phyloP scores from a whole-genome alignment of 371 early-diverging fungal species.

The Apophysomyces ossiformis region DNA sequence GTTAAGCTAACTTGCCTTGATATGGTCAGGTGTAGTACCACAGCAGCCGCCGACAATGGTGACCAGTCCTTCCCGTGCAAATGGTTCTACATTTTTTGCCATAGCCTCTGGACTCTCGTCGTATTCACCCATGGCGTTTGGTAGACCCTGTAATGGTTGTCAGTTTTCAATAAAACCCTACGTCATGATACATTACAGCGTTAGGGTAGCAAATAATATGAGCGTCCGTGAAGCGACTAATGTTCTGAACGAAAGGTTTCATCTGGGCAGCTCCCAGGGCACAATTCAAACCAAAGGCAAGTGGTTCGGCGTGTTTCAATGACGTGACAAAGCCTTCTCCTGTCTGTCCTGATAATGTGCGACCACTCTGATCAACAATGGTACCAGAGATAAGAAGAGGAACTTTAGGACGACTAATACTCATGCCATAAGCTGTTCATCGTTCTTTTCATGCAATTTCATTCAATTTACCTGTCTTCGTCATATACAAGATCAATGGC shows the following conservation, averaged over 20 bases:
- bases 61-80: constrained; percentile 88
- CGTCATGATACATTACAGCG: constrained; percentile 59
- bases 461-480: constrained; percentile 55
- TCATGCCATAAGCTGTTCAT: not conserved
- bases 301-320: constrained; percentile 76
- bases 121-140: constrained; percentile 88
- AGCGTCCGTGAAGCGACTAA: constrained; percentile 78
- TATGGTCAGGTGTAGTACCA: constrained; percentile 94
- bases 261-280: constrained; percentile 94
- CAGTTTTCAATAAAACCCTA: not conserved
- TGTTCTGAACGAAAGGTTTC: constrained; percentile 92
- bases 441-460: not conserved
- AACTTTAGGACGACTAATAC: constrained; percentile 65
- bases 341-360: constrained; percentile 95
- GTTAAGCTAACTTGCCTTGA: constrained; percentile 51
- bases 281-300: constrained; percentile 95
- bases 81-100: constrained; percentile 82
- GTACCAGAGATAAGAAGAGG: constrained; percentile 95
- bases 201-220: constrained; percentile 95
- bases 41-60: constrained; percentile 97
- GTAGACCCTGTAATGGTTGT: constrained; percentile 62
- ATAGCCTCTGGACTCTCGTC: constrained; percentile 88
- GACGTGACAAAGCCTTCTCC: constrained; percentile 94
- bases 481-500: constrained; percentile 88
- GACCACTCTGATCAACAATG: constrained; percentile 95